Base-by-base conservation (phyloP, 306 rosid genomes). In the Pyrus betulifolia region DNA sequence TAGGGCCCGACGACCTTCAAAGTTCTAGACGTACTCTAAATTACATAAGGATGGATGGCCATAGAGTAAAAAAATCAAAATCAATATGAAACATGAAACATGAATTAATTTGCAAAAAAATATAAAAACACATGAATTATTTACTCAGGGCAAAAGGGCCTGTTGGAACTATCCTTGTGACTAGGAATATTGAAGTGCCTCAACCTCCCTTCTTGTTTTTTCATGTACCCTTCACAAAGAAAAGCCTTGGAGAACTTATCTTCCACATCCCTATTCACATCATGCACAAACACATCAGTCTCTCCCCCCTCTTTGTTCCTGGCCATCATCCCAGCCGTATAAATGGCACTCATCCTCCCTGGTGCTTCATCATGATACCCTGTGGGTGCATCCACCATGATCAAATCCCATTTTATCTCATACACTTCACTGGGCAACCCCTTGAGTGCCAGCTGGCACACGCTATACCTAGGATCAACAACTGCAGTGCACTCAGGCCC, bases 341-440 rank as follows among this genome's bases (percentile, higher is more conserved):
- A 93, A 17, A 93, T 88, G 31, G 94, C 97, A 51, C 83, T 88
- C 96, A 93, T 93, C 72, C 96, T 84, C 38, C 97, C 97, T 0
- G 94, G 96, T 0, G 97, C 96, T 22, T 87, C 90, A 4, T 83
- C 86, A 19, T 86, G 71, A 33, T 83, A 93, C 8, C 97, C 96
- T 3, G 93, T 90, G 4, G 97, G 97, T 0, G 96, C 97, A 79
- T 93, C 97, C 74, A 93, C 91, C 97, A 93, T 90, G 2, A 93
- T 93, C 90, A 93, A 42, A 55, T 93, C 97, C 96, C 97, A 93
- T 42, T 78, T 76, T 0, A 69, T 83, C 15, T 82, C 93, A 11
- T 93, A 89, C 6, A 87, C 89, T 0, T 77, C 71, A 18, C 27
- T 49, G 0, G 96, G 94, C 79, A 93, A 68, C 1, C 93, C 93